Percentiles rank a stretch among this genome's conserved stretches.
phyloP scores from a whole-genome alignment of 129 eudicot species.

The Flaveria robusta region DNA sequence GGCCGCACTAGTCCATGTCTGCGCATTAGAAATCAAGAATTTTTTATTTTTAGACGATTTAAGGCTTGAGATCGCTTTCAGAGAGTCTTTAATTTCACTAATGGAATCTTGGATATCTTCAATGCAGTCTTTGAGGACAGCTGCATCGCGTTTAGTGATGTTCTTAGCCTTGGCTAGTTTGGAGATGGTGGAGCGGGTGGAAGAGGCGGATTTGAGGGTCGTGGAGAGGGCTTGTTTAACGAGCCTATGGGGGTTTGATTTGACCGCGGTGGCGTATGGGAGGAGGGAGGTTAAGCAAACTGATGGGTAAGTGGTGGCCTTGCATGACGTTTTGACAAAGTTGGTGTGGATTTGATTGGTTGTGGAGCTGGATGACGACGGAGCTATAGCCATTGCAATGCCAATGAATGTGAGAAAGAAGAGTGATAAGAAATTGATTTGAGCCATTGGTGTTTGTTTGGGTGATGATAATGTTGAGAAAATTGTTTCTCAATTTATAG shows the following conservation, averaged over 20 bases:
- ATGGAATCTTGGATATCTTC: constrained; percentile 54
- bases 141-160: constrained; percentile 40
- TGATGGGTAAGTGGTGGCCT: constrained; percentile 51
- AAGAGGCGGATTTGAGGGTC: constrained; percentile 43
- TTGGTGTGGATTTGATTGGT: constrained; percentile 22
- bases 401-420: constrained; percentile 23
- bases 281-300: constrained; percentile 52
- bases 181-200: constrained; percentile 39
- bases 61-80: constrained; percentile 28
- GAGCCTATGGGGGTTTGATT: constrained; percentile 41
- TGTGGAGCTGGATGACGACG: constrained; percentile 17
- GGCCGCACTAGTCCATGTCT: constrained; percentile 80
- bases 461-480: background rate
- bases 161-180: constrained; percentile 34
- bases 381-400: background rate
- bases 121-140: constrained; percentile 54
- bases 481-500: background rate
- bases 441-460: constrained; percentile 23
- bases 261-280: constrained; percentile 54
- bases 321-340: constrained; percentile 53
- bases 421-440: constrained; percentile 4
- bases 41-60: constrained; percentile 23
- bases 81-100: constrained; percentile 42
- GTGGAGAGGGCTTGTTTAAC: constrained; percentile 52
- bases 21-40: constrained; percentile 53